phyloP scores from a whole-genome alignment of 306 rosid species.

The Quercus bicolor region DNA sequence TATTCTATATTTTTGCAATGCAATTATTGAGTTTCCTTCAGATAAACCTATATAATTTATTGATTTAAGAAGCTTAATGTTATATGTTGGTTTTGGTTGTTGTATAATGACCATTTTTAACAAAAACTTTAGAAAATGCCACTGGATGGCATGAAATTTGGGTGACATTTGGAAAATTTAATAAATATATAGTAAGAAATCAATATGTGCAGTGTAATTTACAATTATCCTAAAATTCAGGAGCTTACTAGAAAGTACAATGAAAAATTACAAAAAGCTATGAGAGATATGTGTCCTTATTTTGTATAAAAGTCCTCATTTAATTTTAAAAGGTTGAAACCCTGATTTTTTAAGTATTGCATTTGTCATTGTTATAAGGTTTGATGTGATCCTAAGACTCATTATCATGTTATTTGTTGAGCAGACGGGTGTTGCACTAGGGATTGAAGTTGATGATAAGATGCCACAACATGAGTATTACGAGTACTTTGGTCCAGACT shows the following conservation, averaged over 20 bases:
- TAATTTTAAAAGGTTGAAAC: not conserved
- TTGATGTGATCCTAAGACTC: not conserved
- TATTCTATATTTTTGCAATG: slow-evolving; percentile 10
- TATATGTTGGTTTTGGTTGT: not conserved
- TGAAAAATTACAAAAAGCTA: not conserved
- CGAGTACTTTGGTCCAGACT: slow-evolving; percentile 55
- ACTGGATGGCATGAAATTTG: not conserved
- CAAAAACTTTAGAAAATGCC: not conserved
- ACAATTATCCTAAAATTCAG: not conserved
- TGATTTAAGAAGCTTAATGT: not conserved
- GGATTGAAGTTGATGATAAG: slow-evolving; percentile 45
- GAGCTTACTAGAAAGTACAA: not conserved
- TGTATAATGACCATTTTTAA: not conserved
- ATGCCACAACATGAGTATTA: slow-evolving; percentile 52
- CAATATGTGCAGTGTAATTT: not conserved
- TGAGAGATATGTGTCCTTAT: not conserved
- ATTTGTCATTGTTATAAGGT: not conserved
- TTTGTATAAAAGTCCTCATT: not conserved
- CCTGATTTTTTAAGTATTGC: not conserved
- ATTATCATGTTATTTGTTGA: slow-evolving; percentile 18
- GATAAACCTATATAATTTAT: not conserved
- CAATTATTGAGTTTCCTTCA: not conserved
- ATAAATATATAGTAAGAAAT: not conserved
- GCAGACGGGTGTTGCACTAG: slow-evolving; percentile 51
- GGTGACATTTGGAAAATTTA: not conserved